Evolutionary conservation across 768 basidiomycete species (phyloP).

Genomic region (Suillus sp.): DNA sequence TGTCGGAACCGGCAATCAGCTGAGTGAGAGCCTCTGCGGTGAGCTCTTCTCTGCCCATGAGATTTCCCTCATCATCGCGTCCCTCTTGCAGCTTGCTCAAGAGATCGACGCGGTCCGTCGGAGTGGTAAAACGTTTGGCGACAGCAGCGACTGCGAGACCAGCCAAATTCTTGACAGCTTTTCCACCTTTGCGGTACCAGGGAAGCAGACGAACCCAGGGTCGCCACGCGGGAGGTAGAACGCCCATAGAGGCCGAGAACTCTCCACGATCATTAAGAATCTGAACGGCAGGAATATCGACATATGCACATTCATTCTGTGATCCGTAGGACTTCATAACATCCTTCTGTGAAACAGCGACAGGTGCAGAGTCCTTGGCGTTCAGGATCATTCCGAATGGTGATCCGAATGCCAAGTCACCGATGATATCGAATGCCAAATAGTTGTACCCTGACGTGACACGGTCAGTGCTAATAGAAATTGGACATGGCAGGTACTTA

Average conservation of each 20-base stretch:
- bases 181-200: conserved; percentile 72
- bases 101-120: conserved; percentile 77
- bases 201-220: conserved; percentile 66
- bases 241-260: conserved; percentile 82
- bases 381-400: conserved; percentile 88
- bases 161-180: conserved; percentile 71
- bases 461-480: conserved; percentile 14
- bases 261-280: conserved; percentile 90
- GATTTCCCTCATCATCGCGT: conserved; percentile 75
- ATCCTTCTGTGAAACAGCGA: conserved; percentile 56
- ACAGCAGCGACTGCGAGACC: conserved; percentile 82
- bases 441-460: conserved; percentile 52
- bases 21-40: conserved; percentile 89
- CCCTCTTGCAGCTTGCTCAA: conserved; percentile 79
- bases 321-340: conserved; percentile 61
- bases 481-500: conserved; percentile 21
- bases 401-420: conserved; percentile 83
- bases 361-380: conserved; percentile 70
- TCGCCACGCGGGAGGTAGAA: conserved; percentile 70
- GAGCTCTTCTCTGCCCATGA: conserved; percentile 78
- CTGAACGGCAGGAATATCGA: conserved; percentile 75
- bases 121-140: conserved; percentile 67
- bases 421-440: conserved; percentile 78
- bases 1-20: conserved; percentile 88
- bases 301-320: conserved; percentile 44